Evolutionary conservation across 2,329 filamentous ascomycete species (phyloP).

Genomic region (Fusarium goolgardi): DNA sequence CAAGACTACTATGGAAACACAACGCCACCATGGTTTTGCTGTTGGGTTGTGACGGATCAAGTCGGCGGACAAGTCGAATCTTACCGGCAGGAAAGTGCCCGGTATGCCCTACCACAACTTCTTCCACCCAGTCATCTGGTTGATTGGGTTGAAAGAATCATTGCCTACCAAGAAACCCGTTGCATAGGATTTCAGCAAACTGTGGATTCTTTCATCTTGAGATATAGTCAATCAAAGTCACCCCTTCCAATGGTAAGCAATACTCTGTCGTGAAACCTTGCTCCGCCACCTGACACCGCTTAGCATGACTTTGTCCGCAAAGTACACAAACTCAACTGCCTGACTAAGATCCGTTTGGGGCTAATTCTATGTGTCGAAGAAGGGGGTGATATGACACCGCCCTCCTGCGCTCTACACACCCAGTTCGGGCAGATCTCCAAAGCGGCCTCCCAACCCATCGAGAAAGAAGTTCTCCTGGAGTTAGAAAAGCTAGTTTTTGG

Average conservation of each 20-base stretch:
- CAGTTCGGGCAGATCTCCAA: conserved; percentile 48
- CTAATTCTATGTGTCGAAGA: conserved; percentile 45
- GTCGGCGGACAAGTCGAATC: conserved; percentile 45
- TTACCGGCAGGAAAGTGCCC: conserved; percentile 44
- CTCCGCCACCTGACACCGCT: conserved; percentile 5
- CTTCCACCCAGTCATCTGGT: conserved; percentile 40
- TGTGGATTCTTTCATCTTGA: conserved; percentile 46
- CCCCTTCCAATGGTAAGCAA: conserved; percentile 43
- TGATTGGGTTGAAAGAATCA: conserved; percentile 44
- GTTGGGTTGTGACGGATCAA: conserved; percentile 47
- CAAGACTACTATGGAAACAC: conserved; percentile 45
- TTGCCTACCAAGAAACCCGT: conserved; percentile 41
- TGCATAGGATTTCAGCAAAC: conserved; percentile 47
- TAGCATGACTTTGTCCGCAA: conserved; percentile 44
- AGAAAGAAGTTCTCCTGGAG: conserved; percentile 44
- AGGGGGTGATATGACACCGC: conserved; percentile 40
- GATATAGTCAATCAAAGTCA: conserved; percentile 40
- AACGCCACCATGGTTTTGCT: conserved; percentile 45
- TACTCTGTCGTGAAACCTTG: not conserved
- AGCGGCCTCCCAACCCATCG: conserved; percentile 44
- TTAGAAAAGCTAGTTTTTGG: conserved; percentile 47
- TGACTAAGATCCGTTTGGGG: conserved; percentile 45
- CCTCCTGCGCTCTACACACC: conserved; percentile 47
- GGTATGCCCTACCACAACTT: conserved; percentile 45
- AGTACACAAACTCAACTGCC: conserved; percentile 45